These are phyloP conservation scores for Fusarium pseudonygamai DNA, from an alignment of 2,329 filamentous ascomycete genomes.

Conservation along the genomic window DNA sequence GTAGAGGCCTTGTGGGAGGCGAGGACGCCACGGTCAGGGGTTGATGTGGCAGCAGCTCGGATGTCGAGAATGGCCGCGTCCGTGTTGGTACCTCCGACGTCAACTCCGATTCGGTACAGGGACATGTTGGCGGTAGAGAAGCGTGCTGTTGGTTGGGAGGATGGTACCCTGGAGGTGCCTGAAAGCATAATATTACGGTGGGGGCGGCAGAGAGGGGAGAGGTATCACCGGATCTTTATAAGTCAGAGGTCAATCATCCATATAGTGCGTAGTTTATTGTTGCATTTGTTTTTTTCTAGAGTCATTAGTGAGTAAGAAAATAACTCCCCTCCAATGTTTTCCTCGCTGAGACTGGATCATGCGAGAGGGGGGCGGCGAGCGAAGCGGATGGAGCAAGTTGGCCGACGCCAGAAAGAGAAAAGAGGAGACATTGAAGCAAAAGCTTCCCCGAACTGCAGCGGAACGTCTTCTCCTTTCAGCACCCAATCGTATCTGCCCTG, in stretches of 20 bases:
- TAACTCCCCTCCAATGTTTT: slow-evolving; percentile 13
- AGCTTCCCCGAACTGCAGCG: not conserved
- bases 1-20: slow-evolving; percentile 61
- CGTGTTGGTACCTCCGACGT: slow-evolving; percentile 54
- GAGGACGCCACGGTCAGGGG: slow-evolving; percentile 52
- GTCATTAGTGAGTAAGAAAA: not conserved
- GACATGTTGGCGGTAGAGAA: slow-evolving; percentile 42
- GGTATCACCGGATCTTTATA: slow-evolving; percentile 3
- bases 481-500: no score
- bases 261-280: no score
- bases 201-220: not conserved
- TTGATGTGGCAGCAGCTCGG: slow-evolving; percentile 45
- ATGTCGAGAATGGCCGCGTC: slow-evolving; percentile 58
- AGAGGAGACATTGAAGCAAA: not conserved
- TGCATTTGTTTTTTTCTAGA: not conserved
- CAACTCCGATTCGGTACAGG: slow-evolving; percentile 56
- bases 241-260: no score
- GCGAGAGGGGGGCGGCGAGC: slow-evolving; percentile 1
- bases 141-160: not conserved
- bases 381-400: slow-evolving; percentile 1
- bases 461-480: not conserved
- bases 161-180: slow-evolving; percentile 1
- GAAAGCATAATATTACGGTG: slow-evolving; percentile 19
- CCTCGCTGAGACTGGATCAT: not conserved
- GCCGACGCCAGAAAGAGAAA: slow-evolving; percentile 28